These are phyloP conservation scores for Aschersonia sp. DNA, from an alignment of 2,329 filamentous ascomycete species.

Conservation along the genomic window DNA sequence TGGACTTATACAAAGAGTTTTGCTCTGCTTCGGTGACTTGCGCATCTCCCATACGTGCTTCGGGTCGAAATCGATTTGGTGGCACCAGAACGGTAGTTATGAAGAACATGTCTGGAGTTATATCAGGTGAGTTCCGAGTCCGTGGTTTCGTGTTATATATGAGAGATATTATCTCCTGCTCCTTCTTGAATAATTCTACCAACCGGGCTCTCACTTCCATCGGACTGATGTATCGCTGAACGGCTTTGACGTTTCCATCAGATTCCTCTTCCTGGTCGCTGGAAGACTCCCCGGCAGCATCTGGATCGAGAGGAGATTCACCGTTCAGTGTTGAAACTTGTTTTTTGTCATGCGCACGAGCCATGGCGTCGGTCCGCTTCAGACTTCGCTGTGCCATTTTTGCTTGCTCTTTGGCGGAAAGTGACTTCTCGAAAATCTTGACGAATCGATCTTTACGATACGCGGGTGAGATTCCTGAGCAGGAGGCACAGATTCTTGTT, in stretches of 20 bases:
- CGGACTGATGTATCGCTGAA: conserved; percentile 66
- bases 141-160: conserved; percentile 65
- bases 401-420: conserved; percentile 59
- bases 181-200: conserved; percentile 68
- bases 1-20: conserved; percentile 75
- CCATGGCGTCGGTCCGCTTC: conserved; percentile 55
- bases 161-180: conserved; percentile 70
- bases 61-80: conserved; percentile 81
- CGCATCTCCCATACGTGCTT: conserved; percentile 65
- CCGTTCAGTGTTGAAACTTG: conserved; percentile 8
- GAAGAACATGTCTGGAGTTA: conserved; percentile 90
- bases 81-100: conserved; percentile 74
- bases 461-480: conserved; percentile 57
- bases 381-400: conserved; percentile 60
- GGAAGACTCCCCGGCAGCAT: conserved; percentile 30
- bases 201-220: conserved; percentile 73
- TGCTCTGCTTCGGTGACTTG: conserved; percentile 79
- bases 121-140: conserved; percentile 37
- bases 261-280: conserved; percentile 27
- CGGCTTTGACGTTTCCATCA: conserved; percentile 16
- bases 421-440: conserved; percentile 81
- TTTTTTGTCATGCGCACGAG: conserved; percentile 25
- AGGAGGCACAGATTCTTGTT: conserved; percentile 53
- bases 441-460: conserved; percentile 84
- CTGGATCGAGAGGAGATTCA: conserved; percentile 13